Base-by-base conservation (phyloP, 257 asterid genomes). In the Solanum medicagineum region DNA sequence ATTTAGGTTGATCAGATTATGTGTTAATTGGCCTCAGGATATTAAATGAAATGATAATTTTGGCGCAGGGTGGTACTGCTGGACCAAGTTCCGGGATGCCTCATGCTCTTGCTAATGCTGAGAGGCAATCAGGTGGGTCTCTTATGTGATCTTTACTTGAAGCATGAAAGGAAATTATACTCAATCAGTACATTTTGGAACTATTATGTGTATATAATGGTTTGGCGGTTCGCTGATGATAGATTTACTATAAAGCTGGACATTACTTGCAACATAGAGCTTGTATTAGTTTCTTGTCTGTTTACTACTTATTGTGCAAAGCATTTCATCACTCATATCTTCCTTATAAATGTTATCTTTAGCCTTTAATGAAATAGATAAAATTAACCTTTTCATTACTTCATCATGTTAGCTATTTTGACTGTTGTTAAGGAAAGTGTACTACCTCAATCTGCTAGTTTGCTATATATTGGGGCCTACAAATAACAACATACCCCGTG, bases 31-130 rank as follows among this genome's bases (percentile, higher is more conserved):
- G 5, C 70, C 29, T 20, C 24, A 16, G 3, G 66, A 13, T 19
- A 22, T 63, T n/a, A 80, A 45, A 73, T 42, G 62, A 53, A 69
- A 84, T 69, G 65, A 40, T 68, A 65, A 16, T 83, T 85, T 63
- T 84, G 65, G 56, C 32, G 59, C 90, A 94, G 98, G 97, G 94
- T 70, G 88, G 88, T 81, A 87, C 90, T 57, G 91, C 90, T 69
- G 95, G 93, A 86, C 87, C 95, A 84, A 92, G 92, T 89, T 92
- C 97, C 6, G 97, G 93, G 88, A 85, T 94, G 87, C 99, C 91
- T 47, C 92, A 83, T 69, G 86, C 90, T 57, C 80, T 62, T 85
- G 89, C 87, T 75, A 93, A 87, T 87, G 84, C 87, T 82, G 96
- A 93, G 62, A 88, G 93, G 89, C 97, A 89, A 85, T 89, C 93